Conservation (phyloP, 495 filamentous ascomycete genomes). For the Penicillium flavigenum region DNA sequence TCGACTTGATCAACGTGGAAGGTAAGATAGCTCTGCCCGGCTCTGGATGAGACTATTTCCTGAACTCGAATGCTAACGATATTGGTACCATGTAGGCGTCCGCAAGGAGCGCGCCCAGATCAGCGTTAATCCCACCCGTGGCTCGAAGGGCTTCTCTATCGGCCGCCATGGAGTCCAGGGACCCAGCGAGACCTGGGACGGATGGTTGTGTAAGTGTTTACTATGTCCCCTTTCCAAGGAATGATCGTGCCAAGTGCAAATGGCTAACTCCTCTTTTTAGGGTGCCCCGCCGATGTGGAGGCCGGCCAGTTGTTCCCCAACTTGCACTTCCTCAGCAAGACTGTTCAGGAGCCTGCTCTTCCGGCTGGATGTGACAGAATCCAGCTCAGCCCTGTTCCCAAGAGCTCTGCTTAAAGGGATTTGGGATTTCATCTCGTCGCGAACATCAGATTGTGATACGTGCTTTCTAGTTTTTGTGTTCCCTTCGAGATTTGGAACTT, state of each 20-base stretch:
- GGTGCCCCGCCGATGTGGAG: constrained; percentile 7
- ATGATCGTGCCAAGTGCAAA: background rate
- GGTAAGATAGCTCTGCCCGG: background rate
- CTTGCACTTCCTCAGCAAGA: constrained; percentile 10
- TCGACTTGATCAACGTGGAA: constrained; percentile 22
- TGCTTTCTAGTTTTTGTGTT: background rate
- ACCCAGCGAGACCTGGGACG: constrained; percentile 2
- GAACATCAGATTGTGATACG: background rate
- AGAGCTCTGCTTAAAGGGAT: background rate
- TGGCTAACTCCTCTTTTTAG: constrained; percentile 10
- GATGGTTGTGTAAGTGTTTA: constrained; percentile 13
- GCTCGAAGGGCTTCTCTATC: constrained; percentile 9
- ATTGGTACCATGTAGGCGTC: background rate
- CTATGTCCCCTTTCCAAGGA: background rate
- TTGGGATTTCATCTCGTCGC: background rate
- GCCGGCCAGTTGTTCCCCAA: constrained; percentile 12
- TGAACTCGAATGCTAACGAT: background rate
- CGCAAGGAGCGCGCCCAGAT: constrained; percentile 10
- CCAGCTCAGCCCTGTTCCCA: constrained; percentile 8
- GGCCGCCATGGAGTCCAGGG: background rate
- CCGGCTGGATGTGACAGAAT: constrained; percentile 11
- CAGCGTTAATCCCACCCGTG: constrained; percentile 9
- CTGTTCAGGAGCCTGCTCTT: background rate
- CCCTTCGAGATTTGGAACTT: background rate
- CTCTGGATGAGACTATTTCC: background rate